These are phyloP conservation scores for Isoetes taiwanensis DNA, from an alignment of 75 land plant genomes.

Conservation along the genomic window DNA sequence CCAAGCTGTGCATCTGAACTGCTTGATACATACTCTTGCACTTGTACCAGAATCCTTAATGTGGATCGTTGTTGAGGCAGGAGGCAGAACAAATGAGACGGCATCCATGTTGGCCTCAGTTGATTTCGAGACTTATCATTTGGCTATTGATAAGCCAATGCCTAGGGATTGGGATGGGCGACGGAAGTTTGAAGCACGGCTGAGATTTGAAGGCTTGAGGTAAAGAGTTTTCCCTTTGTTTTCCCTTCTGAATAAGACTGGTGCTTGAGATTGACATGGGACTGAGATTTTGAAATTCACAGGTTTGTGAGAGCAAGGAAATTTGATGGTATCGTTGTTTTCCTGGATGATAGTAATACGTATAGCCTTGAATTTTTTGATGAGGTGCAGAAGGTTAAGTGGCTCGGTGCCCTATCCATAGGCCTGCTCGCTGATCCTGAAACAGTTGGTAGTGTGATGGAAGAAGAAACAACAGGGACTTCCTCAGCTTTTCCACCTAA, in stretches of 20 bases:
- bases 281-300: constrained; percentile 4
- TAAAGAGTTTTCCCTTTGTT: constrained; percentile 11
- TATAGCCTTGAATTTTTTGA: constrained; percentile 76
- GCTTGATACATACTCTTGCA: constrained; percentile 63
- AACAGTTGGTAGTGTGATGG: constrained; percentile 3
- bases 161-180: constrained; percentile 43
- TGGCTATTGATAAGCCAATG: constrained; percentile 44
- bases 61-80: constrained; percentile 94
- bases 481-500: neutral
- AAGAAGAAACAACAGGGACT: neutral
- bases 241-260: too few species aligned
- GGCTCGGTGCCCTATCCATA: constrained; percentile 76
- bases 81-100: constrained; percentile 61
- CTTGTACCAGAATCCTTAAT: constrained; percentile 50
- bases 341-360: constrained; percentile 82
- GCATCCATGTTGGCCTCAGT: constrained; percentile 39
- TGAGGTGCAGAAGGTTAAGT: constrained; percentile 60
- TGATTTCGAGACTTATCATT: constrained; percentile 30
- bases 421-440: constrained; percentile 50
- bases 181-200: constrained; percentile 42
- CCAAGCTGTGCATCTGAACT: constrained; percentile 68
- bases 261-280: neutral
- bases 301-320: constrained; percentile 56
- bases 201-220: constrained; percentile 76
- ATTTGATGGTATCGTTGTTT: constrained; percentile 75